Evolutionary conservation across 2,329 filamentous ascomycete species (phyloP).

Genomic region (Ophiostoma sp.): DNA sequence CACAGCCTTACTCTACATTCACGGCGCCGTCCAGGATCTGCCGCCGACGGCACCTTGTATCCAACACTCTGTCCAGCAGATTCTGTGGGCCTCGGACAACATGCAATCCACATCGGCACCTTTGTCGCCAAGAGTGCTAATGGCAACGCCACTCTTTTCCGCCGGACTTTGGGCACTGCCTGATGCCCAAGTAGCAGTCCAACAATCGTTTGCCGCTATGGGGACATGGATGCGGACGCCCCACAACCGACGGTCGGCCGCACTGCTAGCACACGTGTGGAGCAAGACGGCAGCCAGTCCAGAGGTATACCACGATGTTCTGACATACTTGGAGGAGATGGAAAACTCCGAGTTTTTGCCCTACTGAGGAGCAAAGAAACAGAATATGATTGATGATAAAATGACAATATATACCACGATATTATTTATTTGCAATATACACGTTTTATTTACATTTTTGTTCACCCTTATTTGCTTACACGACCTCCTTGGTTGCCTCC

Average conservation of each 20-base stretch:
- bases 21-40: slow-evolving; percentile 20
- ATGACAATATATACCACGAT: not conserved
- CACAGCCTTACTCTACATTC: slow-evolving; percentile 25
- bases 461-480: not conserved
- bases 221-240: slow-evolving; percentile 25
- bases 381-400: not conserved
- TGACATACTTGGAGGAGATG: slow-evolving; percentile 21
- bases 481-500: not conserved
- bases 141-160: slow-evolving; percentile 25
- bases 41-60: slow-evolving; percentile 21
- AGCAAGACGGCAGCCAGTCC: slow-evolving; percentile 9
- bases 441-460: not conserved
- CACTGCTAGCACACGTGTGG: slow-evolving; percentile 23
- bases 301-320: slow-evolving; percentile 11
- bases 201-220: slow-evolving; percentile 18
- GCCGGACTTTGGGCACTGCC: slow-evolving; percentile 24
- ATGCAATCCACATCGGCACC: slow-evolving; percentile 24
- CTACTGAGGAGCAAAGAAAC: slow-evolving; percentile 4
- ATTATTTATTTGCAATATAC: not conserved
- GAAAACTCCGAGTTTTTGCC: slow-evolving; percentile 25
- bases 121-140: slow-evolving; percentile 26
- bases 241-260: slow-evolving; percentile 18
- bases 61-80: slow-evolving; percentile 24
- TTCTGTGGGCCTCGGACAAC: slow-evolving; percentile 22
- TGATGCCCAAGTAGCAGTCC: slow-evolving; percentile 3